Conservation (phyloP, 2,329 filamentous ascomycete species). For the Neurospora sp. region DNA sequence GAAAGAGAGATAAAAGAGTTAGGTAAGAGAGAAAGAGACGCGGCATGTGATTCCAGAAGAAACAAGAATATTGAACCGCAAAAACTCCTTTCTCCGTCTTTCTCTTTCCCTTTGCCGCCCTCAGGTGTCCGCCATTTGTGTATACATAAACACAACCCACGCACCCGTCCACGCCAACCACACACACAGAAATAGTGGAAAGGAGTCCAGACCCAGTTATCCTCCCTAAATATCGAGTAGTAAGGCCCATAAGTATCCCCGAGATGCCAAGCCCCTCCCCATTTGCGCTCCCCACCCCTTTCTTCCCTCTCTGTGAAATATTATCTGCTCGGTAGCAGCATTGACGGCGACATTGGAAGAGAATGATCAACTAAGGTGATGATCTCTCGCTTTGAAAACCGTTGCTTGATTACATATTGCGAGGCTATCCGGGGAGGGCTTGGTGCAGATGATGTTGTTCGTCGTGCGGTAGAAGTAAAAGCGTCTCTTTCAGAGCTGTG, state of each 20-base stretch:
- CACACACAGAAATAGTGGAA: not conserved
- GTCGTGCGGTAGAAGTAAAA: not conserved
- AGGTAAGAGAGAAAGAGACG: constrained; percentile 7
- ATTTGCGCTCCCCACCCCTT: not conserved
- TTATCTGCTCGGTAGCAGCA: not conserved
- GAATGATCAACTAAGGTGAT: not conserved
- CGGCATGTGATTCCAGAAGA: constrained; percentile 10
- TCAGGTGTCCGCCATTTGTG: constrained; percentile 1
- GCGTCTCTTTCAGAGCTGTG: not conserved
- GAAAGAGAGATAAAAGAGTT: constrained; percentile 10
- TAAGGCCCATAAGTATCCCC: not conserved
- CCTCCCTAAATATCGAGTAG: not conserved
- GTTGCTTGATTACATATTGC: constrained; percentile 7
- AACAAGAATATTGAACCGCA: not conserved
- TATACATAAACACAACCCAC: not conserved
- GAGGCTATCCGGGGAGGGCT: not conserved
- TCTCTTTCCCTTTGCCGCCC: constrained; percentile 3
- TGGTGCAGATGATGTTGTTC: not conserved
- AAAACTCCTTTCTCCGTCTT: constrained; percentile 2
- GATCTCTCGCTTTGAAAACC: constrained; percentile 1
- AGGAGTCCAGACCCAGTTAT: not conserved
- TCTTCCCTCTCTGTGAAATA: not conserved
- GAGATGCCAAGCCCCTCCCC: not conserved
- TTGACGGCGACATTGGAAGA: not conserved
- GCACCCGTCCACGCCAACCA: not conserved